Base-by-base conservation (phyloP, 352 stramenopile species). In the Phytophthora citrophthora region DNA sequence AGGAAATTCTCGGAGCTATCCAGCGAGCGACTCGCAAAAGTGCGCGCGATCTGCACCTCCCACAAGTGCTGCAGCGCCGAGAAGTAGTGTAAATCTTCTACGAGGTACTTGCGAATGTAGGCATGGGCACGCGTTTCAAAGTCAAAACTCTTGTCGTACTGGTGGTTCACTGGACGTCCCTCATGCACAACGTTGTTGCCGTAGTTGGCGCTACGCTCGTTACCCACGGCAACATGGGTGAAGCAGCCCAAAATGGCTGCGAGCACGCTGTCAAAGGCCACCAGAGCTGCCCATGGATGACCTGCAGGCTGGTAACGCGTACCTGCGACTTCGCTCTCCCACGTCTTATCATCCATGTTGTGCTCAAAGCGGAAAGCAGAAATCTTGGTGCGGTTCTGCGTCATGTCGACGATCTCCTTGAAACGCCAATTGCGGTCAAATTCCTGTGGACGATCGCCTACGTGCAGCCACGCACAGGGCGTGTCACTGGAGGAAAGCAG, bases 131-230 rank as follows among this genome's bases (percentile, higher is more conserved):
- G 62, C 12, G 34, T 59, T 29, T 80, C 74, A 49, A 80, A 79
- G 26, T 64, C 58, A 50, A 80, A 83, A 50, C 68, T 79, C 58
- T 83, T 83, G 74, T 83, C 74, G 38, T 76, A 80, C 43, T 81
- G 74, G 48, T 80, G 74, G 54, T 80, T 83, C 34, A 83, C 74
- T 4, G 44, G 29, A 5, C 61, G 61, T 24, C 71, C 70, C 43
- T 73, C 54, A 20, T 79, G 67, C 20, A 53, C 27, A 18, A 83
- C 45, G 34, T 79, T 77, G 47, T 82, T 82, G 48, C 67, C 74
- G 29, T 45, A 72, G 48, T 82, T 82, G 26, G 70, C 74, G 29
- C 70, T 79, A 41, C 74, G 58, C 26, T 81, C 70, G 31, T 81
- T 81, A 11, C 73, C 73, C 15, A 79, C 74, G 23, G 68, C 66